These are phyloP conservation scores for Ajuga reptans DNA, from an alignment of 305 asterid species.

Conservation along the genomic window DNA sequence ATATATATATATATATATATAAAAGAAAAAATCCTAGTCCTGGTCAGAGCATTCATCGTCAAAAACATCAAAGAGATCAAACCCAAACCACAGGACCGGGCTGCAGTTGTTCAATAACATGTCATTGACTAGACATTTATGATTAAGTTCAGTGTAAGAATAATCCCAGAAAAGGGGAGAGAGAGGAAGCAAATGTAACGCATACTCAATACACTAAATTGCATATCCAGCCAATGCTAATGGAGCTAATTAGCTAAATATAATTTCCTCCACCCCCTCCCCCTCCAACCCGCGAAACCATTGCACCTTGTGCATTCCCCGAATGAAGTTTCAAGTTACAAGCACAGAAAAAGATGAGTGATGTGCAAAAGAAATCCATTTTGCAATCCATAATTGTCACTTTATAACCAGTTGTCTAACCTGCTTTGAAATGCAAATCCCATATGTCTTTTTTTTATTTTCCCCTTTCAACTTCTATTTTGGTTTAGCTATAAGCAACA, in stretches of 20 bases:
- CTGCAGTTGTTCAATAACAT: neutral
- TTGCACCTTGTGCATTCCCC: neutral
- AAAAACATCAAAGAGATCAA: neutral
- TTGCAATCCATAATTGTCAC: neutral
- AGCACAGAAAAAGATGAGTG: neutral
- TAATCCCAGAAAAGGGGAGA: neutral
- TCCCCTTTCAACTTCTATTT: neutral
- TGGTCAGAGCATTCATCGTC: neutral
- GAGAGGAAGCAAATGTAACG: neutral
- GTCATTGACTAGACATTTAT: neutral
- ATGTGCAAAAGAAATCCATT: neutral
- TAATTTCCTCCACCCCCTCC: neutral
- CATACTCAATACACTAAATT: neutral
- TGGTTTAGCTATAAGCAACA: conserved; percentile 1
- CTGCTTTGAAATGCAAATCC: neutral
- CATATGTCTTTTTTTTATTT: neutral
- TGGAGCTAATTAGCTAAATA: neutral
- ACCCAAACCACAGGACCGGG: neutral
- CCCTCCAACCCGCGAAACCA: neutral
- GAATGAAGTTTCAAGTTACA: neutral
- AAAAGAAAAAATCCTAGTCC: neutral
- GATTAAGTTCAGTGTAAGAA: neutral
- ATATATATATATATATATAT: too few relatives aligned
- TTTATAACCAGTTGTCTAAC: neutral
- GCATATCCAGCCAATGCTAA: neutral